Evolutionary conservation across 176 grass and related monocot genomes (phyloP), one percentile per base, ranked within the genome.

Genomic region (Tuctoria greenei): DNA sequence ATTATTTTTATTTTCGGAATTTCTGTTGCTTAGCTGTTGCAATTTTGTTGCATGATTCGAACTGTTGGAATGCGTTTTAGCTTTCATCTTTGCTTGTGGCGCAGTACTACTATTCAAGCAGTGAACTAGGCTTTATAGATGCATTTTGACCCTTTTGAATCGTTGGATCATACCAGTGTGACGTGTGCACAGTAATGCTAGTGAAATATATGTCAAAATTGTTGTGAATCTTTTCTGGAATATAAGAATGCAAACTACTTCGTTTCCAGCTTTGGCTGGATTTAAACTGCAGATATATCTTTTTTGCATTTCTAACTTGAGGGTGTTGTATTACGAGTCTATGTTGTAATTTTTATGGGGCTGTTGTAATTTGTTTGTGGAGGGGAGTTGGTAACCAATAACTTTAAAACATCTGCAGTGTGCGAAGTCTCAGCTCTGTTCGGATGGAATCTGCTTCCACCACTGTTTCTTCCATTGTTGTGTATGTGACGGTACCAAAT

Each of bases 401-500:
- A 44, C 1, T 50, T 79, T 42, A 10, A 26, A 47, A 58, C 11
- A 15, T 84, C 56, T 84, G 12, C 76, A 88, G 86, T 8, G 72
- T 41, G 3, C 87, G 76, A 90, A 56, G 67, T 74, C 46, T 97
- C 67, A 82, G 63, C 31, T 91, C 91, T 75, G 57, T 81, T 80
- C 46, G 20, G 65, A 99, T 99, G 95, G 91, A 86, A 7, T 70
- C 82, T 18, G 67, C 89, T 82, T 88, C 85, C 9, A 88, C 82
- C 41, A 86, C 73, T 0, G 89, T 92, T 10, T 85, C 95, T 43
- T 92, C 89, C 44, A 92, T 99, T 71, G 91, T 99, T 68, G 95
- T 99, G 4, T 99, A 99, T 85, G 91, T 99, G 40, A 99, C 95
- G 9, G 91, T 95, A 46, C 91, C 95, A 58, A 95, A 92, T 55